These are phyloP conservation scores for Pseudonitzschia multistriata DNA, from an alignment of 108 stramenopile species.

Conservation along the genomic window DNA sequence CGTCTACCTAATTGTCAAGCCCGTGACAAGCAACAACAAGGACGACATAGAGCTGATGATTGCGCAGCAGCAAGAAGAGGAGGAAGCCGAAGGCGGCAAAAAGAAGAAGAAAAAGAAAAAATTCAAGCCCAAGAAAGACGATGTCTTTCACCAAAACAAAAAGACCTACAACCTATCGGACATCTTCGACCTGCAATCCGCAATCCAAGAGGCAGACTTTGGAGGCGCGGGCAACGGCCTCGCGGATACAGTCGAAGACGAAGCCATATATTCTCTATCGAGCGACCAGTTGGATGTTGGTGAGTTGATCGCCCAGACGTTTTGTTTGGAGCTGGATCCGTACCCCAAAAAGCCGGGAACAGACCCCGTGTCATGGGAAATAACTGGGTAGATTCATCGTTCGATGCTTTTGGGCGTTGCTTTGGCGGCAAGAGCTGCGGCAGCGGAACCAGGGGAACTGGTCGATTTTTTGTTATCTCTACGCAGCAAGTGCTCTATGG, in stretches of 20 bases:
- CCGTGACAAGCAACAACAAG: conserved; percentile 30
- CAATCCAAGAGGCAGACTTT: conserved; percentile 26
- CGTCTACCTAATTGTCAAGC: conserved; percentile 57
- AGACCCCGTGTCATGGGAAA: conserved; percentile 28
- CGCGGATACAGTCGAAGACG: conserved; percentile 77
- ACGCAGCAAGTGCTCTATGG: too few species aligned
- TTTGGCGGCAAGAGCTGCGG: not conserved
- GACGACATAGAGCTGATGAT: not conserved
- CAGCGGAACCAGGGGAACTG: not conserved
- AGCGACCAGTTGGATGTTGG: conserved; percentile 78
- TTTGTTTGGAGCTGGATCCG: conserved; percentile 78
- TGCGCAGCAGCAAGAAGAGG: not conserved
- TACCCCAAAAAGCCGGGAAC: conserved; percentile 84
- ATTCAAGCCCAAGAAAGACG: not conserved
- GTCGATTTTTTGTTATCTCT: not conserved
- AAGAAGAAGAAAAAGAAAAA: conserved; percentile 9
- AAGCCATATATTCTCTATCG: conserved; percentile 59
- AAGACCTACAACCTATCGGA: not conserved
- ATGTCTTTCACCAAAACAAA: conserved; percentile 11
- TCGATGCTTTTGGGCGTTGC: not conserved
- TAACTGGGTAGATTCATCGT: not conserved
- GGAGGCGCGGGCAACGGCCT: conserved; percentile 27
- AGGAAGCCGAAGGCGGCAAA: not conserved
- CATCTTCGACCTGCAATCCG: conserved; percentile 5
- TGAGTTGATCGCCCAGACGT: conserved; percentile 79